Evolutionary conservation across 1,139 yeast genomes (phyloP), one percentile per base, ranked within the genome.

Genomic region (Meyerozyma smithsonii): DNA sequence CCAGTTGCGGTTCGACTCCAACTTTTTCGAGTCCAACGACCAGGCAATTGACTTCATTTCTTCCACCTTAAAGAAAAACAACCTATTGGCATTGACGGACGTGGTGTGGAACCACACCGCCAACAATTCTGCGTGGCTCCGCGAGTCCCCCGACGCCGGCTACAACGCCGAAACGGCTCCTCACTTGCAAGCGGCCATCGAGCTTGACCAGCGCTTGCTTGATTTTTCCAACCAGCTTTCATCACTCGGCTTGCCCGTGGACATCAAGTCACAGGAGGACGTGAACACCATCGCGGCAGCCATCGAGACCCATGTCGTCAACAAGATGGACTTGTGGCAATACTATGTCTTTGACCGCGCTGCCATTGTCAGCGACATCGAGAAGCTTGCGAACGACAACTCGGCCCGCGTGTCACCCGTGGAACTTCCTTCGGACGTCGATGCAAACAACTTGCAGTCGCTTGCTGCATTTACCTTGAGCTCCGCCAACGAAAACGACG

Each of bases 41-140:
- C 43, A 53, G 12, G 76, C 73, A 1, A 44, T 48, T 3, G 36
- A 48, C 14, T 50, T 59, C 36, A 52, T 70, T 17, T 43, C 51
- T n/a, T 42, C 52, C 3, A 63, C 84, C 54, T 79, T 81, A 51
- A 53, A 64, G 19, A 67, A 82, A 24, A 71, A 84, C 50, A 74
- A 77, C 4, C 71, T 90, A 45, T 67, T 92, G 39, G 74, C 96
- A 1, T 68, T 92, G 62, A 88, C 96, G 1, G 98, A 92, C 62
- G 84, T 92, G 35, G 97, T 92, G 2, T 81, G 89, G 72, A 92
- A 92, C 58, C 98, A 92, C 57, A 92, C 97, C 0, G 96, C 97
- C 2, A 74, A 86, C 56, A 87, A 92, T 59, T 88, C 97, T 0
- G 64, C 56, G 1, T 92, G 98, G 98, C 62, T 92, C 30, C 65